These are phyloP conservation scores for Kockovaella imperatae DNA, from an alignment of 768 basidiomycete species.

Conservation along the genomic window DNA sequence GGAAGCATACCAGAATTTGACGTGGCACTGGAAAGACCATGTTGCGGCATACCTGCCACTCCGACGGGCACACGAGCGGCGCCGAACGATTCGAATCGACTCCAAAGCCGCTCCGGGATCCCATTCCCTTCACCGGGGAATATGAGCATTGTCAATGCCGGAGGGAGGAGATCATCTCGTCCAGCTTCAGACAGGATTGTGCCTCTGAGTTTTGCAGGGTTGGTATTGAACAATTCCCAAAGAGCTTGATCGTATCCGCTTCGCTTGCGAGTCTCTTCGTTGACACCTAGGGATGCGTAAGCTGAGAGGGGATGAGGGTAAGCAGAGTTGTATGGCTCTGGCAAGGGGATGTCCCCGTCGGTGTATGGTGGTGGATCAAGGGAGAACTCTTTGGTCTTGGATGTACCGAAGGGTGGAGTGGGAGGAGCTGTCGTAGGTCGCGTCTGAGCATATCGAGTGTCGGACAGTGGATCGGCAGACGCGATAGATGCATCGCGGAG, in stretches of 20 bases:
- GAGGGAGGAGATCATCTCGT: slow-evolving; percentile 11
- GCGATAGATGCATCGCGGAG: no score
- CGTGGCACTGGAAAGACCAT: no score
- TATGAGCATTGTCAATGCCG: slow-evolving; percentile 14
- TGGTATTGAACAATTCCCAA: slow-evolving; percentile 5
- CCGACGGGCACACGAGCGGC: slow-evolving; percentile 8
- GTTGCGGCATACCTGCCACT: no score
- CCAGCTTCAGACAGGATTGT: slow-evolving; percentile 22
- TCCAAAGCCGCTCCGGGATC: slow-evolving; percentile 30
- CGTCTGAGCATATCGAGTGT: no score
- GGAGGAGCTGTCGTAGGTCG: background rate
- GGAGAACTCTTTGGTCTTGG: slow-evolving; percentile 22
- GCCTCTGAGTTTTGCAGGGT: slow-evolving; percentile 20
- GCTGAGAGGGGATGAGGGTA: slow-evolving; percentile 37
- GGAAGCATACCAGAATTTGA: slow-evolving; percentile 1
- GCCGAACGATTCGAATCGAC: slow-evolving; percentile 20
- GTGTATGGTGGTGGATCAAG: slow-evolving; percentile 20
- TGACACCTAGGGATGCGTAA: slow-evolving; percentile 35
- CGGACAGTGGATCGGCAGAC: no score
- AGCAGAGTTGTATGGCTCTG: slow-evolving; percentile 30
- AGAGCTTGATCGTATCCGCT: slow-evolving; percentile 21
- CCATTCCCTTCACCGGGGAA: slow-evolving; percentile 26
- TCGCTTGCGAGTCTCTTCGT: slow-evolving; percentile 12
- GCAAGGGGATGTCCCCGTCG: slow-evolving; percentile 23
- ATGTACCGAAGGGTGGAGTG: background rate